phyloP scores from a whole-genome alignment of 176 grass and related monocot species.

The Miscanthus lutarioriparius region DNA sequence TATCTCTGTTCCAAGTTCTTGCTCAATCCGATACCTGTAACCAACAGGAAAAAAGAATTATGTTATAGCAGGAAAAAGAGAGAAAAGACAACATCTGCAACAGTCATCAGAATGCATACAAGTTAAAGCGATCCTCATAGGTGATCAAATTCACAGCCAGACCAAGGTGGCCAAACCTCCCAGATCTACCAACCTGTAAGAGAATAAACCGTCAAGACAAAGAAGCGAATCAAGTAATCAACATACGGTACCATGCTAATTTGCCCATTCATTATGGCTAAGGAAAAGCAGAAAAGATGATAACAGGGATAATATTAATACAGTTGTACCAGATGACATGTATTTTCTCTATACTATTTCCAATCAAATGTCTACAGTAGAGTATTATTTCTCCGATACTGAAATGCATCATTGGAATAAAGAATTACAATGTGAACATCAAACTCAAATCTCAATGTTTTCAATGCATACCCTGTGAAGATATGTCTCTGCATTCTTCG shows the following conservation, averaged over 20 bases:
- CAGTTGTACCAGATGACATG: neutral
- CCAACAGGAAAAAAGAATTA: neutral
- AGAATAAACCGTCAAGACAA: neutral
- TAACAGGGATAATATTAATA: conserved; percentile 2
- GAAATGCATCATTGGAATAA: neutral
- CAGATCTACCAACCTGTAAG: conserved; percentile 91
- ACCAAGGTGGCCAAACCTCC: conserved; percentile 91
- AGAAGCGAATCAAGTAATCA: neutral
- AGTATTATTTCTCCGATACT: neutral
- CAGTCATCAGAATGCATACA: conserved; percentile 48
- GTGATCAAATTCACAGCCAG: conserved; percentile 90
- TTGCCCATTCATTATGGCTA: neutral
- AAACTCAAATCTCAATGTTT: conserved; percentile 18
- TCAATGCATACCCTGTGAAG: conserved; percentile 83
- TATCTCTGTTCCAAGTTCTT: conserved; percentile 95
- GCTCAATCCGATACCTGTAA: conserved; percentile 77
- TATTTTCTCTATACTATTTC: neutral
- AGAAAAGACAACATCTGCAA: neutral
- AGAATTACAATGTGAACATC: neutral
- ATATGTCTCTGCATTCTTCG: conserved; percentile 87
- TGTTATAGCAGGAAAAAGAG: neutral
- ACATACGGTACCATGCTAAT: neutral
- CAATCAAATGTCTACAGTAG: conserved; percentile 9
- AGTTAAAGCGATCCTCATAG: conserved; percentile 90
- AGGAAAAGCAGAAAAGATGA: neutral